These are phyloP conservation scores for Flaveria floridana DNA, from an alignment of 140 eudicot species.

Conservation along the genomic window DNA sequence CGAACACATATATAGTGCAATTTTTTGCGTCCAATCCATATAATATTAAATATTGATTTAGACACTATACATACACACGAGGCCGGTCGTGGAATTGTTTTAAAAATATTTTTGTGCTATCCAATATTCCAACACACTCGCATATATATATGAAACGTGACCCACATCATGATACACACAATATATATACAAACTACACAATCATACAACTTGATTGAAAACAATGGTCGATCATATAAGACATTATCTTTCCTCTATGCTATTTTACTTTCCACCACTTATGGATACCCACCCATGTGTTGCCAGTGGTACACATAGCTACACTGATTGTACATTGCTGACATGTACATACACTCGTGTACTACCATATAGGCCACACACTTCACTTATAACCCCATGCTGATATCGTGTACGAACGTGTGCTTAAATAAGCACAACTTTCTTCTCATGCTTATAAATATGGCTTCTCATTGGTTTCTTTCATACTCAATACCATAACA, in stretches of 20 bases:
- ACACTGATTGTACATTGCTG: slow-evolving; percentile 7
- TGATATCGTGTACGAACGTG: slow-evolving; percentile 16
- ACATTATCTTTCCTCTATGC: neutral
- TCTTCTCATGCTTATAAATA: slow-evolving; percentile 11
- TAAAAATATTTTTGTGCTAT: neutral
- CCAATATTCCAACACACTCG: neutral
- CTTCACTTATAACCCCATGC: slow-evolving; percentile 26
- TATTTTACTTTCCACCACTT: slow-evolving; percentile 5
- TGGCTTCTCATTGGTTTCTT: slow-evolving; percentile 6
- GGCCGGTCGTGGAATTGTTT: neutral
- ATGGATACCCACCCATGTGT: slow-evolving; percentile 20
- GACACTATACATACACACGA: neutral
- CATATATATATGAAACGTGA: too few species aligned
- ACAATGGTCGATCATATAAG: neutral
- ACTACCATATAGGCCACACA: slow-evolving; percentile 27
- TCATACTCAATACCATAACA: slow-evolving; percentile 8
- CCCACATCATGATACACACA: too few species aligned
- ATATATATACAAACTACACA: neutral
- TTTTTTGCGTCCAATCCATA: neutral
- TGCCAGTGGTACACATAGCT: slow-evolving; percentile 12
- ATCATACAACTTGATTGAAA: neutral
- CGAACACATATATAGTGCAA: neutral
- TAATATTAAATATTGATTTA: neutral
- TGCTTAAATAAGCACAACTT: neutral
- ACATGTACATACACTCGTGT: neutral